A percentile compares a stretch with the other conserved stretches of the same genome.
These are phyloP conservation scores for Phalaenopsis aphrodite DNA, from an alignment of 106 monocot genomes.

Conservation along the genomic window DNA sequence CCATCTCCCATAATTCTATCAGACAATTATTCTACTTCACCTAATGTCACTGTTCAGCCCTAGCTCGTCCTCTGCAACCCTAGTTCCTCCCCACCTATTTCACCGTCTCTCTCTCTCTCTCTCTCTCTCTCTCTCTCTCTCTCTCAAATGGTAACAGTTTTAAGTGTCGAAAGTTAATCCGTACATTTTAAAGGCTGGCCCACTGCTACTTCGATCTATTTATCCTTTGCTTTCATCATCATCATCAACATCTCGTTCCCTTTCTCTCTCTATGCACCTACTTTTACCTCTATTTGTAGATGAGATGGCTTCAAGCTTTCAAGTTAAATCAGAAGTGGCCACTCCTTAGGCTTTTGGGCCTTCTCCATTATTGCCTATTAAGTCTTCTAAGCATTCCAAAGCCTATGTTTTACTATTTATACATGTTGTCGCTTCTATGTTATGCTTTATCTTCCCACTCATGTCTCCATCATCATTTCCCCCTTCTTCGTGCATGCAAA, in stretches of 20 bases:
- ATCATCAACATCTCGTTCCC: neutral
- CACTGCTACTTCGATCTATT: neutral
- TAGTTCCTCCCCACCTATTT: conserved; percentile 2
- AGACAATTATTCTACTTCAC: neutral
- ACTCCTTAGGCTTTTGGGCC: neutral
- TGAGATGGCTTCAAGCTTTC: neutral
- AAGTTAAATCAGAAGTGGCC: neutral
- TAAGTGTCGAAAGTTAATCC: neutral
- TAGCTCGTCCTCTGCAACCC: neutral
- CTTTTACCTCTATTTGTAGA: neutral
- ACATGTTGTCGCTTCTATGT: neutral
- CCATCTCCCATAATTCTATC: too few species aligned
- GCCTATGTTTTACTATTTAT: neutral
- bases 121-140: neutral
- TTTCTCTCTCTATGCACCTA: neutral
- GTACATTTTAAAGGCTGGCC: neutral
- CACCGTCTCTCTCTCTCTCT: neutral
- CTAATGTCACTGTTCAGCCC: neutral
- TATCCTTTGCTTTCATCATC: neutral
- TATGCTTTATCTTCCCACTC: neutral
- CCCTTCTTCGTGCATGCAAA: conserved; percentile 6
- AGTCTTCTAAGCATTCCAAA: neutral
- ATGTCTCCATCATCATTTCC: conserved; percentile 5
- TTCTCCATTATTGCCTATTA: neutral
- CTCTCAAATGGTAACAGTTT: neutral